Base-by-base conservation (phyloP, 2,329 filamentous ascomycete species). In the Sporothrix euskadiensis region DNA sequence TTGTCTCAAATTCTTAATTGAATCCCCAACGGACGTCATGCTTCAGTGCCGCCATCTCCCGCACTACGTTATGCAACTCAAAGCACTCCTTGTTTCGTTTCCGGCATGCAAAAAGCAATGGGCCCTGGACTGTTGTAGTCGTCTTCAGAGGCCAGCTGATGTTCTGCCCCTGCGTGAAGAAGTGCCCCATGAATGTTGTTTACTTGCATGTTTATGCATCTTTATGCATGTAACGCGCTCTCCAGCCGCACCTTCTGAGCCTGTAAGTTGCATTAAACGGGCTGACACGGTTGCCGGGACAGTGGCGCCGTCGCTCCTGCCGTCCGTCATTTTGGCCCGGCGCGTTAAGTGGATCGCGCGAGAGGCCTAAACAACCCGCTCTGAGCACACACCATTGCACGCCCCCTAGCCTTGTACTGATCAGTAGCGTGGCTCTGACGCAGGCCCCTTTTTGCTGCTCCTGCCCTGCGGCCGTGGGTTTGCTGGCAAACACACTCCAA, bases 311-410 rank as follows among this genome's bases (percentile, higher is more conserved):
- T 73, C 32, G 47, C 56, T 54, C 49, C 47, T 72, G 71, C 59
- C 71, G 63, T 59, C 41, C 22, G 44, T 32, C 52, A 26, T 69
- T 32, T 35, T 41, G 41, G n/a, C 22, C 22, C 63, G 52, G 26
- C 63, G 63, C 63, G 63, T 66, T 69, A 61, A 73, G 71, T 73
- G 71, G 71, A 69, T 73, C 65, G 54, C 63, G 39, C 59, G 66
- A 39, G 6, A 39, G 22, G 12, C 30, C 59, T n/a, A 1, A 57
- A 35, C 39, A 32, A 44, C 70, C 35, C 22, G 6, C 68, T 14
- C 68, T 30, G 44, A 41, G 41, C 52, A 57, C 66, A 57, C 19
- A 49, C 54, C 9, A 47, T 39, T 71, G 69, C 54, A 71, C 14
- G 26, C 54, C 69, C 69, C 44, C 32, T 59, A 16, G n/a, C 32